Conservation (phyloP, 2,329 filamentous ascomycete genomes). For the Chaetothyriales sp. region DNA sequence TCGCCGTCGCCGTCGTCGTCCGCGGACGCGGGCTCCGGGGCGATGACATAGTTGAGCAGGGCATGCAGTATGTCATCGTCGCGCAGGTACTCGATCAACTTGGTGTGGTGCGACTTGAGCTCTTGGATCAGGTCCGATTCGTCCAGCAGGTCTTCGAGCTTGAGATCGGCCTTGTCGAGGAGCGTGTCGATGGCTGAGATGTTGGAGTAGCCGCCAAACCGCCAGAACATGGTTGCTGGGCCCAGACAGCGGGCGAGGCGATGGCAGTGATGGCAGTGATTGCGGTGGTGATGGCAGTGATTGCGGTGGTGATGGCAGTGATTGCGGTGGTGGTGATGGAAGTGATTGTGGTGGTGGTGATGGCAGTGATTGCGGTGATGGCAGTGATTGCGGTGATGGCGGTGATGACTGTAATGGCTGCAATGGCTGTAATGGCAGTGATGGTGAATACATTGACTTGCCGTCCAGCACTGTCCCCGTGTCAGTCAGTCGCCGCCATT, state of each 20-base stretch:
- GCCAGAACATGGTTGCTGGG: slow-evolving; percentile 82
- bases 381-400: too few relatives aligned
- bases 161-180: slow-evolving; percentile 88
- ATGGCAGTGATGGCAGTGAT: not conserved
- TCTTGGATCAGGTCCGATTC: slow-evolving; percentile 95
- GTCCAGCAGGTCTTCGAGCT: slow-evolving; percentile 87
- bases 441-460: slow-evolving; percentile 13
- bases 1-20: slow-evolving; percentile 37
- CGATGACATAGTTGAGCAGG: slow-evolving; percentile 82
- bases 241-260: too few relatives aligned
- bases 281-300: too few relatives aligned
- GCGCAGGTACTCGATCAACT: slow-evolving; percentile 89
- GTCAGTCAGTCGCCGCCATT: not conserved
- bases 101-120: slow-evolving; percentile 94
- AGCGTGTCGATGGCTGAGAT: slow-evolving; percentile 93
- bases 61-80: slow-evolving; percentile 73
- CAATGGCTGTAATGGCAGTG: slow-evolving; percentile 10
- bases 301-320: not conserved
- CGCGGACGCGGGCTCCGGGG: slow-evolving; percentile 42
- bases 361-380: too few relatives aligned
- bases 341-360: slow-evolving; percentile 4
- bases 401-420: too few relatives aligned
- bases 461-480: slow-evolving; percentile 10
- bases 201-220: slow-evolving; percentile 97
- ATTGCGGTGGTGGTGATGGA: slow-evolving; percentile 9